Evolutionary conservation across 2,329 filamentous ascomycete species (phyloP), one percentile per base, ranked within the genome.

Genomic region (Hypoxylon sp.): DNA sequence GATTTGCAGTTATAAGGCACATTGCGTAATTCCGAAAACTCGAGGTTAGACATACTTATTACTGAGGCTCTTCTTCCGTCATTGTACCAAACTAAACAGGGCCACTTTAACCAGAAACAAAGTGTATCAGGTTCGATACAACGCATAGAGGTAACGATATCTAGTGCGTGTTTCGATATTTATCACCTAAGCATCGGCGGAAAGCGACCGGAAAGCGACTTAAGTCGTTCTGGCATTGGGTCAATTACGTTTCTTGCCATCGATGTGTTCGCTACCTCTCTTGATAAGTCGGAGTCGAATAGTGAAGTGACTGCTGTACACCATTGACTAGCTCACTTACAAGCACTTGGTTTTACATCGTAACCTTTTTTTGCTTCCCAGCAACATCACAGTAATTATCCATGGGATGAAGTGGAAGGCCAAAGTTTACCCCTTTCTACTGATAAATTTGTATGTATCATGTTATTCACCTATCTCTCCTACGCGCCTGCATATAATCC

Each of bases 1-100:
- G 7, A 14, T 30, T 23, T 48, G 14, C 51, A 11, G 25, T 57
- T 63, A 62, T 65, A 56, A 68, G 58, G 53, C 30, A 51, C n/a
- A n/a, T n/a, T 19, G 45, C 49, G 3, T 53, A 13, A 17, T 30
- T 52, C 11, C 32, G 4, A 38, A 30, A 25, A 46, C 49, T 60
- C 48, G 43, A 46, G 48, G 28, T n/a, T 34, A 48, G 32, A 55
- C 50, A 52, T 52, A 52, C 19, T 52, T 10, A 19, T 49, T 25
- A 21, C 21, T 6, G 32, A 53, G 21, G 41, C 25, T 30, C 28
- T 32, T 45, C n/a, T 19, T 32, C 48, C 30, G 36, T 32, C 23
- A 25, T 55, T 28, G n/a, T 23, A 36, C 28, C 30, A 7, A 17
- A n/a, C 38, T 43, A 43, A 21, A 43, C 38, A 43, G 38, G 5